Conservation (phyloP, 768 basidiomycete species). For the Obba rivulosa region DNA sequence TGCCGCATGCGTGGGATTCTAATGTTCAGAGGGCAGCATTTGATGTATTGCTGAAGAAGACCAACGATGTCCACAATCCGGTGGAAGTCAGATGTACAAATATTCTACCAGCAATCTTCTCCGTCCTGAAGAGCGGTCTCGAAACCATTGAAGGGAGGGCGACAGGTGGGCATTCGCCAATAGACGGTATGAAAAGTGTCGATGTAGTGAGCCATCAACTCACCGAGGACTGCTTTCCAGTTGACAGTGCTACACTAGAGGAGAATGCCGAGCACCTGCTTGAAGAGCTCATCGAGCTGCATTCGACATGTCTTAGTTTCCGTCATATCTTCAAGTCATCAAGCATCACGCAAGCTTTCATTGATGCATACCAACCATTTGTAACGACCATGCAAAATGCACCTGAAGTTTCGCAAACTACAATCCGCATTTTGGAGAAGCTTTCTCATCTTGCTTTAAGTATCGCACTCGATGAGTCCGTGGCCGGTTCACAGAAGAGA, state of each 20-base stretch:
- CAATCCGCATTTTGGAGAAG: conserved; percentile 60
- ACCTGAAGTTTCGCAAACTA: conserved; percentile 35
- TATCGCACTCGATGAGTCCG: conserved; percentile 58
- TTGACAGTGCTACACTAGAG: conserved; percentile 19
- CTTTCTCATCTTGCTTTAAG: conserved; percentile 64
- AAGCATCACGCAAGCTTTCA: conserved; percentile 59
- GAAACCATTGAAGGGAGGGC: conserved; percentile 3
- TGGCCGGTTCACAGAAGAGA: conserved; percentile 62
- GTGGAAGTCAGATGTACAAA: conserved; percentile 52
- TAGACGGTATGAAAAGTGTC: conserved; percentile 8
- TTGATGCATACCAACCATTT: conserved; percentile 59
- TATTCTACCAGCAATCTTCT: conserved; percentile 68
- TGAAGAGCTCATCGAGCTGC: conserved; percentile 65
- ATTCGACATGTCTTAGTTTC: conserved; percentile 60
- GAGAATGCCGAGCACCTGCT: conserved; percentile 54
- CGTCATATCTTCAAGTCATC: conserved; percentile 71
- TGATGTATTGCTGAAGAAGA: conserved; percentile 58
- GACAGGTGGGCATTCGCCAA: conserved; percentile 22
- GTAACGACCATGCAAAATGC: conserved; percentile 36
- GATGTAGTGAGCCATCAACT: conserved; percentile 3
- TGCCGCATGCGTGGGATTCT: conserved; percentile 65
- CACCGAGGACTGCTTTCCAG: not conserved
- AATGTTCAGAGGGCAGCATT: conserved; percentile 64
- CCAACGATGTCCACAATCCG: conserved; percentile 12
- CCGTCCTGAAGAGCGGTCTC: conserved; percentile 59